Evolutionary conservation across 176 grass and related monocot genomes (phyloP), one percentile per base, ranked within the genome.

Genomic region (Phyllostachys edulis): DNA sequence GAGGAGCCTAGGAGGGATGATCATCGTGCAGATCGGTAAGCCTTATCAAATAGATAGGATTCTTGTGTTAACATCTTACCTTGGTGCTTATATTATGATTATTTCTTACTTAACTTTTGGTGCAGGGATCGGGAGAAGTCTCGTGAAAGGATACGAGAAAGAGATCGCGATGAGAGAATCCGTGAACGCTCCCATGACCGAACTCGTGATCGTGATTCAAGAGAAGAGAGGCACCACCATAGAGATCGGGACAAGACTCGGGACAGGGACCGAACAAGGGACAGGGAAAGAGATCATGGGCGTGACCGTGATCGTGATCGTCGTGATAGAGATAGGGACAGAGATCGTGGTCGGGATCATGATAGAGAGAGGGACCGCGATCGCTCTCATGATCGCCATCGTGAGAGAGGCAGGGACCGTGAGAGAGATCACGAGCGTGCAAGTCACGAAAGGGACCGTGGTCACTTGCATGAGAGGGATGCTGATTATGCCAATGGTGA

Each of bases 1-100:
- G 91, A 97, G 88, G 94, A 97, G 79, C 89, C 94, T 82, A 92
- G 79, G 82, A 86, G 80, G 75, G 91, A 93, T 80, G 89, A 97
- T 60, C 86, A 45, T 21, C 88, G 76, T 69, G 64, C 80, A 10
- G 94, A 93, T 70, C 70, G 89, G 94, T 90, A 83, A 29, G 46
- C 46, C 27, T 84, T 51, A 5, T 46, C 82, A 66, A 52, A 36
- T 80, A 67, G 44, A 38, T 34, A 2, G 18, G 16, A n/a, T 42
- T 71, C 18, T 45, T 75, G 60, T 12, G 18, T 67, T 61, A 9
- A 3, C 17, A 14, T 80, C 12, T 75, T 62, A 6, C 9, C 16
- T 75, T 37, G 17, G 26, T 85, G 7, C 41, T 79, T 57, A 61
- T 52, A 27, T 73, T 59, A 57, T 57, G 63, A 36, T 71, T 76